Percentiles rank a stretch among this genome's conserved stretches.
Conservation (phyloP, 2,329 filamentous ascomycete species). For the Penicillium janthinellum region DNA sequence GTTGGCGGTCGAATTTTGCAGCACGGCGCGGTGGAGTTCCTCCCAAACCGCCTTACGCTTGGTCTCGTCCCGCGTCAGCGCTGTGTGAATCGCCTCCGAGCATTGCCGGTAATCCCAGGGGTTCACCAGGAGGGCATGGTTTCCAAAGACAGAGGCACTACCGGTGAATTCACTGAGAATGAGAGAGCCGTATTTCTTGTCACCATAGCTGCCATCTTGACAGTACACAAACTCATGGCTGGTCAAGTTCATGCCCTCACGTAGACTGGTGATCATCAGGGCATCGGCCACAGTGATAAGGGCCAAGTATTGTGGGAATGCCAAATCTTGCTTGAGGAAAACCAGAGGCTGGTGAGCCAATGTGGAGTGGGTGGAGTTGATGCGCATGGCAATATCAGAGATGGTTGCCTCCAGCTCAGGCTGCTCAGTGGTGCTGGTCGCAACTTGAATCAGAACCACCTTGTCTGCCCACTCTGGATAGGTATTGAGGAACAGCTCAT, state of each 20-base stretch:
- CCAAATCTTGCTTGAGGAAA: conserved; percentile 92
- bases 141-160: conserved; percentile 80
- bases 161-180: conserved; percentile 96
- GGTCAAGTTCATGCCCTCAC: conserved; percentile 96
- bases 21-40: conserved; percentile 71
- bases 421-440: conserved; percentile 85
- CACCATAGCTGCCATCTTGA: conserved; percentile 74
- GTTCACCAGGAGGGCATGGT: conserved; percentile 82
- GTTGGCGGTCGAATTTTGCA: conserved; percentile 77
- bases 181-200: conserved; percentile 82
- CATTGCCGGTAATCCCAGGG: conserved; percentile 93
- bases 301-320: conserved; percentile 90
- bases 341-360: conserved; percentile 90
- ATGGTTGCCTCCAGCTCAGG: conserved; percentile 84
- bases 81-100: conserved; percentile 79
- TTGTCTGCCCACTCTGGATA: conserved; percentile 86
- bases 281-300: conserved; percentile 86
- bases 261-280: conserved; percentile 90
- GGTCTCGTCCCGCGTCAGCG: conserved; percentile 74
- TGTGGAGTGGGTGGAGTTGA: conserved; percentile 89
- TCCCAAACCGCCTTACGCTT: conserved; percentile 77
- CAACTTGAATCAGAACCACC: conserved; percentile 90
- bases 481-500: conserved; percentile 90
- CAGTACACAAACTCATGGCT: conserved; percentile 93
- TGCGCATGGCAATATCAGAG: conserved; percentile 89